phyloP scores from a whole-genome alignment of 495 filamentous ascomycete species.

The Hypomontagnella monticulosa region DNA sequence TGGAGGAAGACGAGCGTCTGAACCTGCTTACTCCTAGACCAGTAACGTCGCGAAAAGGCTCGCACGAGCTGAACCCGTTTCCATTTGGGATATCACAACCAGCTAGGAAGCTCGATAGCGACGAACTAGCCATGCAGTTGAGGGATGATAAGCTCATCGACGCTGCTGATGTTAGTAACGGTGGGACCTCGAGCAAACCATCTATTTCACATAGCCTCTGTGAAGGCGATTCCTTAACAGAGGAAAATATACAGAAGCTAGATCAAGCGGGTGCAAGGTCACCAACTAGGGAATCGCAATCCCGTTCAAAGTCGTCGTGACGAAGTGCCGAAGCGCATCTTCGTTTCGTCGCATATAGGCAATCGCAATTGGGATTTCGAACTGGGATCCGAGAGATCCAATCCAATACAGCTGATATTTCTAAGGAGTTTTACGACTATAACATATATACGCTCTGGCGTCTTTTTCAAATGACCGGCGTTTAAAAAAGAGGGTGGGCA shows the following conservation, averaged over 20 bases:
- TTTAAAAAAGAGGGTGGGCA: not conserved
- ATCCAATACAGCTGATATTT: not conserved
- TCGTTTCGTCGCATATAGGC: conserved; percentile 1
- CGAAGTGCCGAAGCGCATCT: conserved; percentile 2
- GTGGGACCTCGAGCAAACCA: conserved; percentile 22
- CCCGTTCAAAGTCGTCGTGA: not conserved
- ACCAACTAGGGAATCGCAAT: conserved; percentile 7
- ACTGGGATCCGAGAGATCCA: not conserved
- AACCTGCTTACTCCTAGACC: conserved; percentile 46
- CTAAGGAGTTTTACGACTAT: not conserved
- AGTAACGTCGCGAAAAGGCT: conserved; percentile 21
- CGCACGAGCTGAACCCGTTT: conserved; percentile 32
- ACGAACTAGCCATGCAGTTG: conserved; percentile 46
- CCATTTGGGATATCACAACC: conserved; percentile 38
- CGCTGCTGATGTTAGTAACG: conserved; percentile 39
- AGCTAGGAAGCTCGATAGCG: conserved; percentile 34
- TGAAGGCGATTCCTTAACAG: conserved; percentile 47
- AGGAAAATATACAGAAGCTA: conserved; percentile 49
- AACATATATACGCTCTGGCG: not conserved
- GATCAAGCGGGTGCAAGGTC: conserved; percentile 37
- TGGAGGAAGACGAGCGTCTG: conserved; percentile 24
- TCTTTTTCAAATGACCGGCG: not conserved
- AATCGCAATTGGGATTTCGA: not conserved
- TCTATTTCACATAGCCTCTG: conserved; percentile 16
- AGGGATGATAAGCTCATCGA: conserved; percentile 52